Conservation (phyloP, 169 alveolate genomes). For the Fabrea salina region DNA sequence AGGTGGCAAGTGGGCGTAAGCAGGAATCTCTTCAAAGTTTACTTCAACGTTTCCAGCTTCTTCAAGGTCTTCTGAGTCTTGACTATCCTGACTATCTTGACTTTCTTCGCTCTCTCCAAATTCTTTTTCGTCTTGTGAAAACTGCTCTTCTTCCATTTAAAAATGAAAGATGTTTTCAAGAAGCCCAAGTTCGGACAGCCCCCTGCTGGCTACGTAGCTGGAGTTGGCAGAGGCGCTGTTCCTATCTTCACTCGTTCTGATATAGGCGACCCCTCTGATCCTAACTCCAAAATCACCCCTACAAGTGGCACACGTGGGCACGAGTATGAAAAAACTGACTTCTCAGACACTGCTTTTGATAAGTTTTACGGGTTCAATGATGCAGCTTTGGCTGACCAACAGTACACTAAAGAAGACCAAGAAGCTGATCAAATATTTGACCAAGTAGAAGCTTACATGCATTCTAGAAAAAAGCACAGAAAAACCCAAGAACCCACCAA, state of each 20-base stretch:
- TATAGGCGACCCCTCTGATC: conserved; percentile 89
- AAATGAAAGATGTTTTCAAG: conserved; percentile 19
- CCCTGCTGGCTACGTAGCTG: conserved; percentile 96
- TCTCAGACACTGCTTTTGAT: conserved; percentile 89
- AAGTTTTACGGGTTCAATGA: conserved; percentile 92
- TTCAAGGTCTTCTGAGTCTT: background rate
- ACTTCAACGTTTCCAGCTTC: background rate
- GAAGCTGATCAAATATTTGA: conserved; percentile 63
- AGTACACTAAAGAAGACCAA: conserved; percentile 62
- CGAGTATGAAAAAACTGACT: conserved; percentile 83
- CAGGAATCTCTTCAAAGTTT: conserved; percentile 33
- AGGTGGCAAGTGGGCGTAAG: conserved; percentile 6
- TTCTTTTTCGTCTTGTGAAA: background rate
- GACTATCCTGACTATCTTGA: background rate
- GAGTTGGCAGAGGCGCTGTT: conserved; percentile 96
- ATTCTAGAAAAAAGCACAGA: conserved; percentile 45
- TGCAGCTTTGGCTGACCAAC: conserved; percentile 30
- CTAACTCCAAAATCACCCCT: conserved; percentile 34
- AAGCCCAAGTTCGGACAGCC: conserved; percentile 88
- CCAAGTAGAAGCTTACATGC: conserved; percentile 61
- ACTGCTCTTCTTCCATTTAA: background rate
- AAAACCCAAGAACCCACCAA: conserved; percentile 38
- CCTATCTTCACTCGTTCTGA: conserved; percentile 98
- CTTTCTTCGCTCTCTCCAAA: background rate
- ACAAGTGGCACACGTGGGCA: conserved; percentile 17